Percentiles rank a stretch among this genome's conserved stretches.
These are phyloP conservation scores for Nakazawaea pomicola DNA, from an alignment of 805 yeast species.

Conservation along the genomic window DNA sequence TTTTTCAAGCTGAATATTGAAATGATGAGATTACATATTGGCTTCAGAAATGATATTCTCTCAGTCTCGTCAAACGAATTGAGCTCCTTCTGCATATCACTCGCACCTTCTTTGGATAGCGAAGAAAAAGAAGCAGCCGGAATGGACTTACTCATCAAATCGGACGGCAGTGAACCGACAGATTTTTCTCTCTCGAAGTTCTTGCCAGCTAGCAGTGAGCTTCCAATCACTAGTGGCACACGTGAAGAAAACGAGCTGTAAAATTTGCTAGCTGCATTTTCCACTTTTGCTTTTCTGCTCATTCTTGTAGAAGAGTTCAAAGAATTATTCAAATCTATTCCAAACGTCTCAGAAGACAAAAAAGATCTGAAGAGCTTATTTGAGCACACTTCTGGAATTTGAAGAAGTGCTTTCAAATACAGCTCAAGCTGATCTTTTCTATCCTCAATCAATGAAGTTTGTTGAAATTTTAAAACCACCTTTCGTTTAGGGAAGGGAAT, in stretches of 20 bases:
- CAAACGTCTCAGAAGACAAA: slow-evolving; percentile 66
- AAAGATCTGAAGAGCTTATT: slow-evolving; percentile 71
- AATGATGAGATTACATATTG: slow-evolving; percentile 73
- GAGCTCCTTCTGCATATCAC: slow-evolving; percentile 52
- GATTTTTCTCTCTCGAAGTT: no score
- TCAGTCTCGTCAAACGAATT: slow-evolving; percentile 38
- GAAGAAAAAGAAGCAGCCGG: no score
- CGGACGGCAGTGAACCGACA: no score
- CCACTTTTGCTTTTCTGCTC: slow-evolving; percentile 18
- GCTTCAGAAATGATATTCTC: slow-evolving; percentile 61
- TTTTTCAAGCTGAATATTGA: slow-evolving; percentile 57
- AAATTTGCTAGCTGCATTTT: slow-evolving; percentile 29
- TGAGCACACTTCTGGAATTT: slow-evolving; percentile 65
- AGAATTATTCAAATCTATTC: slow-evolving; percentile 18
- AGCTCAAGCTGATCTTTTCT: slow-evolving; percentile 57
- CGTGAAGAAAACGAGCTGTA: slow-evolving; percentile 21
- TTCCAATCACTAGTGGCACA: slow-evolving; percentile 3
- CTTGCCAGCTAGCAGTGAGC: slow-evolving; percentile 14
- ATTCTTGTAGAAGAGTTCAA: slow-evolving; percentile 6
- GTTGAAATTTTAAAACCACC: slow-evolving; percentile 69
- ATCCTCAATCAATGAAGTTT: slow-evolving; percentile 55
- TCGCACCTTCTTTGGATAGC: slow-evolving; percentile 25
- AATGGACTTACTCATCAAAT: no score
- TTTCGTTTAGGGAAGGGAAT: slow-evolving; percentile 57
- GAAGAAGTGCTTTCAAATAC: slow-evolving; percentile 54